Conservation (phyloP, 257 asterid genomes). For the Penstemon barbatus region DNA sequence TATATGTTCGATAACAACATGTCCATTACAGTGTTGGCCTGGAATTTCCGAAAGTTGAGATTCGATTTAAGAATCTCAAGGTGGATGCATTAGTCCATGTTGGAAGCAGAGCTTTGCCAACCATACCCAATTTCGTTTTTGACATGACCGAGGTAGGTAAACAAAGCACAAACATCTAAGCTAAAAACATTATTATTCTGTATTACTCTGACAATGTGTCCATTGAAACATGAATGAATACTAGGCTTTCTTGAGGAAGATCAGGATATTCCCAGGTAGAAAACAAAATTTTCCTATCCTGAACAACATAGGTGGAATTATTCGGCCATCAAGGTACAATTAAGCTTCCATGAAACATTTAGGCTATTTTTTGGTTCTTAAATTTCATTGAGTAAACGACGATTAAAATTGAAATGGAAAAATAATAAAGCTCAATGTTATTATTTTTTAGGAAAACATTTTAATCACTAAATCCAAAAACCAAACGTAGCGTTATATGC, state of each 20-base stretch:
- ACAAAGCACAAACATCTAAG: constrained; percentile 12
- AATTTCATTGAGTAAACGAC: no score
- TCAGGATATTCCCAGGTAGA: constrained; percentile 54
- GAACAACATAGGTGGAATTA: constrained; percentile 56
- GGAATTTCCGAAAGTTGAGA: constrained; percentile 67
- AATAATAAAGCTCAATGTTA: no score
- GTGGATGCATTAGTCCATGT: constrained; percentile 67
- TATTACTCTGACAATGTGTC: constrained; percentile 29
- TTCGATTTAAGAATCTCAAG: constrained; percentile 62
- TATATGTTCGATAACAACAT: not conserved
- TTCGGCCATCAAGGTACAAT: constrained; percentile 62
- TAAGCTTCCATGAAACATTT: constrained; percentile 14
- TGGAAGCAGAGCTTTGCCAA: constrained; percentile 77
- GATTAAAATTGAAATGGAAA: no score
- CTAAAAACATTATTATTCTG: constrained; percentile 5
- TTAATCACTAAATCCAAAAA: no score
- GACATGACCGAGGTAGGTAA: constrained; percentile 68
- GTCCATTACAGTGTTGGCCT: constrained; percentile 49
- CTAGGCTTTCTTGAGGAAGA: constrained; percentile 58
- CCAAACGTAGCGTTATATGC: not conserved
- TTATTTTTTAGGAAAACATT: no score
- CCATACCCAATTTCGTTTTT: constrained; percentile 66
- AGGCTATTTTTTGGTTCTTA: no score
- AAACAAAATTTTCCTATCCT: constrained; percentile 52
- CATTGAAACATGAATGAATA: constrained; percentile 18